A percentile compares a stretch with the other conserved stretches of the same genome.
phyloP scores from a whole-genome alignment of 768 basidiomycete species.

The Fibroporia radiculosa region DNA sequence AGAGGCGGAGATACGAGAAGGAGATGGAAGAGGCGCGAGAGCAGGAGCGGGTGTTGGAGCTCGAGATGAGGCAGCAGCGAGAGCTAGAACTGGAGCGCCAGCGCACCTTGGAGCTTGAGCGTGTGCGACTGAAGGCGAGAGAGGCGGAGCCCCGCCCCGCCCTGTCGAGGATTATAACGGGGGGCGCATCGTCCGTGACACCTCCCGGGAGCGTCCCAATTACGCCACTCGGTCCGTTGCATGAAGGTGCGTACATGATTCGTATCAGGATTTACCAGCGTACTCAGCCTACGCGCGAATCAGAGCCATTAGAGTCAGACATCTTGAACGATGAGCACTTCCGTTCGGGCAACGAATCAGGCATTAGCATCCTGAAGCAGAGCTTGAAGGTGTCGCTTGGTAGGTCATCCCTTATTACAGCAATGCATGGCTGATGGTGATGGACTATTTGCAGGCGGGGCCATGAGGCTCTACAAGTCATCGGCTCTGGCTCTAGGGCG shows the following conservation, averaged over 20 bases:
- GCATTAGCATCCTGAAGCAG: slow-evolving; percentile 50
- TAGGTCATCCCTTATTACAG: slow-evolving; percentile 21
- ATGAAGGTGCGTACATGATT: slow-evolving; percentile 13
- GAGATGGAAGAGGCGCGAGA: slow-evolving; percentile 21
- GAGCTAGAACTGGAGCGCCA: slow-evolving; percentile 8
- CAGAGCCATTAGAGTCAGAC: too few relatives aligned
- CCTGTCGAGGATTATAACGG: slow-evolving; percentile 12
- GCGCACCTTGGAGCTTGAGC: slow-evolving; percentile 8
- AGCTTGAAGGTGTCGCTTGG: slow-evolving; percentile 71
- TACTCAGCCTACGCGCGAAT: too few relatives aligned
- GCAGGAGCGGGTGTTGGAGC: slow-evolving; percentile 12
- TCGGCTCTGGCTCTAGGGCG: slow-evolving; percentile 30
- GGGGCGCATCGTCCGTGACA: slow-evolving; percentile 7
- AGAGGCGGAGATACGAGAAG: slow-evolving; percentile 15
- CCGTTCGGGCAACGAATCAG: slow-evolving; percentile 26
- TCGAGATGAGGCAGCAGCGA: slow-evolving; percentile 1
- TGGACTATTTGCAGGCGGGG: slow-evolving; percentile 43
- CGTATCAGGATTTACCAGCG: too few relatives aligned
- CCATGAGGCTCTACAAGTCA: slow-evolving; percentile 58
- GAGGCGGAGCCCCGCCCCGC: not conserved
- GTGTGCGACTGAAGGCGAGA: not conserved
- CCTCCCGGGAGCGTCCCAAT: slow-evolving; percentile 11
- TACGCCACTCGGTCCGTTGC: slow-evolving; percentile 21
- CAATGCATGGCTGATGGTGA: not conserved
- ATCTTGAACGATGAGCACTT: slow-evolving; percentile 8